These are phyloP conservation scores for Saccharomycopsis crataegensis DNA, from an alignment of 1,139 yeast genomes.

Conservation along the genomic window DNA sequence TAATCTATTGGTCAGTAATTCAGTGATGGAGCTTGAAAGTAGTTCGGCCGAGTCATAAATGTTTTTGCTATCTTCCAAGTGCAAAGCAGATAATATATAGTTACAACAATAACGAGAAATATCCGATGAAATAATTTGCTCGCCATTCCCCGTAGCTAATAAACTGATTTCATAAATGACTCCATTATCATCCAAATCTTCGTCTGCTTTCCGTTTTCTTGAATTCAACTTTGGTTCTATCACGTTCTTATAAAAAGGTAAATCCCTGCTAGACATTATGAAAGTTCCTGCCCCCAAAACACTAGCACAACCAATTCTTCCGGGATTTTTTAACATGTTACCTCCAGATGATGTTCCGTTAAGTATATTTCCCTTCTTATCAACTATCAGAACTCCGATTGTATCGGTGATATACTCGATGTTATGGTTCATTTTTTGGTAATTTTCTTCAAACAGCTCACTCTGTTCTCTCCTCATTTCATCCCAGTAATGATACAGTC, in stretches of 20 bases:
- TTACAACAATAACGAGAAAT: conserved; percentile 11
- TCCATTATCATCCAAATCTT: background rate
- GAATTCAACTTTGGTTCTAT: background rate
- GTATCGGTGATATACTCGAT: conserved; percentile 13
- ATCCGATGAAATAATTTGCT: conserved; percentile 10
- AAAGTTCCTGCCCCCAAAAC: conserved; percentile 14
- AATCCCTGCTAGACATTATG: conserved; percentile 7
- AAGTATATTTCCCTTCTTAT: background rate
- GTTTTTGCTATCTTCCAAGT: background rate
- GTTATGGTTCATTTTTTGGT: background rate
- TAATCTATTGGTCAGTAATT: background rate
- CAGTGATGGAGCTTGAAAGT: background rate
- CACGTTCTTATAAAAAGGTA: background rate
- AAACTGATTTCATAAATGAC: conserved; percentile 3
- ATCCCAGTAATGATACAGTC: conserved; percentile 2
- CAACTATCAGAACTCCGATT: conserved; percentile 10
- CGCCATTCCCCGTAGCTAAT: conserved; percentile 17
- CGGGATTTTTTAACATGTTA: conserved; percentile 12
- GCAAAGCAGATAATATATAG: conserved; percentile 1
- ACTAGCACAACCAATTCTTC: conserved; percentile 18
- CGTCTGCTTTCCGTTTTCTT: background rate
- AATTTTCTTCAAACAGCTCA: background rate
- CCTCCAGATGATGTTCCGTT: conserved; percentile 18
- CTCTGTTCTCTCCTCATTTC: background rate
- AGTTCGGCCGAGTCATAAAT: background rate